Base-by-base conservation (phyloP, 331 rosid genomes). In the Erythrophleum ivorense region DNA sequence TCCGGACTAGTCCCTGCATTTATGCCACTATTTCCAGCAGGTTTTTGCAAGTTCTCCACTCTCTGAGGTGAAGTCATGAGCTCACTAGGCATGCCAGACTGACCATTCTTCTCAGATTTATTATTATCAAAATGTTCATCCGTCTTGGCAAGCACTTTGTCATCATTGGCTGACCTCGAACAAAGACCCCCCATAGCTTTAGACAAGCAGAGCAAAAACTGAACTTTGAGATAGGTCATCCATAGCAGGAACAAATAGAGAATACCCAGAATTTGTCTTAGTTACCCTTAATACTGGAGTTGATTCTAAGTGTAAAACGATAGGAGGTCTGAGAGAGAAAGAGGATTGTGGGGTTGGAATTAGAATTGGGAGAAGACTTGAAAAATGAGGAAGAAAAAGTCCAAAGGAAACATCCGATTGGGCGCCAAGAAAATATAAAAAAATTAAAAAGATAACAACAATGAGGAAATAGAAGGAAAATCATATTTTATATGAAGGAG, bases 181-280 rank as follows among this genome's bases (percentile, higher is more conserved):
- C 90, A 87, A 77, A 87, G 83, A 73, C 85, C 92, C 74, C 97
- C 97, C 94, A 90, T 89, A 52, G 75, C 71, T 64, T 58, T 36
- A 65, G 36, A 68, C 1, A 68, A 68, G 34, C 54, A 11, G 34
- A 46, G 36, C 59, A 57, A 55, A 21, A 16, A 40, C 12, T 12
- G 43, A 3, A 68, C 73, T 68, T 40, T 7, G 52, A n/a, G 29
- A 11, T n/a, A 68, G 18, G 21, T 82, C 76, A 60, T 43, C 79
- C 72, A 86, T 79, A 55, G 29, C 81, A 11, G 59, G 12, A 71
- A 59, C 60, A 24, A 69, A 40, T 57, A 43, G 49, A 57, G 24
- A 33, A 43, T 9, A 29, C 76, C 43, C 41, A 12, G 18, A 68
- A 43, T 71, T 55, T 60, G 1, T 49, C 16, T 16, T 66, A 9